A percentile compares a stretch with the other conserved stretches of the same genome.
These are phyloP conservation scores for Echria macrotheca DNA, from an alignment of 495 filamentous ascomycete genomes.

Conservation along the genomic window DNA sequence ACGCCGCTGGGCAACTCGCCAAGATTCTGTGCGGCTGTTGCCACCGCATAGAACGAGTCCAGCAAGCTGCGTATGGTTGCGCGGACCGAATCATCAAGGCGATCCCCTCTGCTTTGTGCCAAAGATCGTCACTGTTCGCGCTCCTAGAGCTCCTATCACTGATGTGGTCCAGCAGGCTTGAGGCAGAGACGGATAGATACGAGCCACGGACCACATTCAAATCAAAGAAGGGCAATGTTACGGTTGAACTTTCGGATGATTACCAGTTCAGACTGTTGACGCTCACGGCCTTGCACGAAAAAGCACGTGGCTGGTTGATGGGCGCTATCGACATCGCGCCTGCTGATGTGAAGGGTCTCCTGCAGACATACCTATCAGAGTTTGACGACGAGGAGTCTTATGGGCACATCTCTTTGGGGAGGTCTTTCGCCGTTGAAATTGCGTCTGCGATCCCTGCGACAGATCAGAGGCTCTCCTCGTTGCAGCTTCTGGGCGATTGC, in stretches of 20 bases:
- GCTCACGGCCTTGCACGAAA: constrained; percentile 67
- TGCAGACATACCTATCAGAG: constrained; percentile 93
- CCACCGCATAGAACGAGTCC: constrained; percentile 83
- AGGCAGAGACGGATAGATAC: constrained; percentile 91
- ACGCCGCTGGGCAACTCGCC: constrained; percentile 81
- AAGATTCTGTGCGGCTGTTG: constrained; percentile 81
- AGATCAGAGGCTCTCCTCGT: constrained; percentile 75
- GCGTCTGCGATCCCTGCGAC: constrained; percentile 80
- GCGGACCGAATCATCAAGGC: constrained; percentile 78
- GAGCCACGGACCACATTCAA: constrained; percentile 74
- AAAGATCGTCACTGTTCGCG: constrained; percentile 82
- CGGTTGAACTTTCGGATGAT: constrained; percentile 86
- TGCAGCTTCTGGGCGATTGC: constrained; percentile 63
- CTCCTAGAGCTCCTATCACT: constrained; percentile 84
- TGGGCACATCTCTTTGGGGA: constrained; percentile 85
- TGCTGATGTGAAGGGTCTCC: constrained; percentile 86
- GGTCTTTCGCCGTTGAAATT: constrained; percentile 92
- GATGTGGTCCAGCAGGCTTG: constrained; percentile 91
- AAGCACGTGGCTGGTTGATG: constrained; percentile 74
- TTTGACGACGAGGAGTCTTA: constrained; percentile 82
- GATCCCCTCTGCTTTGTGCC: constrained; percentile 85
- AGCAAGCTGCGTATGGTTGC: constrained; percentile 71
- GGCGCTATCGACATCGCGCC: constrained; percentile 78
- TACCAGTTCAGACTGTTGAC: constrained; percentile 73
- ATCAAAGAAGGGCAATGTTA: constrained; percentile 67